Conservation (phyloP, 805 yeast species). For the Naumovozyma baii region DNA sequence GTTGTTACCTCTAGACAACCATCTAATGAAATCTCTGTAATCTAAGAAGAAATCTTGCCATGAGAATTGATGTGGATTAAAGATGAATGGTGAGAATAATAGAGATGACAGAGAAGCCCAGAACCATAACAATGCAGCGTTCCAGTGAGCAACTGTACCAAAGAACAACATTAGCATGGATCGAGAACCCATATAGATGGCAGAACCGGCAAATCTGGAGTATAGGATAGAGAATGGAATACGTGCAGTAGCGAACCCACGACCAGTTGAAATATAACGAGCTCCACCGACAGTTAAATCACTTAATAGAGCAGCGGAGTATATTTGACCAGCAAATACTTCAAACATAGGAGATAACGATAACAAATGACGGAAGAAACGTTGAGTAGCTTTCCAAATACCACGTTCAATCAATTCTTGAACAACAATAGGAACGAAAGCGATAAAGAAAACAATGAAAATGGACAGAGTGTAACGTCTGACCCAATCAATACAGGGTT, state of each 20-base stretch:
- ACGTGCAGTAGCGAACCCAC: constrained; percentile 79
- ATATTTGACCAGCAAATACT: constrained; percentile 73
- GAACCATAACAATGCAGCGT: constrained; percentile 90
- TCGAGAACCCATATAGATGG: constrained; percentile 79
- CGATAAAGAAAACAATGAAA: constrained; percentile 72
- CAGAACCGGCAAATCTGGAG: constrained; percentile 71
- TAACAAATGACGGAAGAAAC: constrained; percentile 58
- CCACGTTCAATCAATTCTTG: constrained; percentile 81
- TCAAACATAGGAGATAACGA: constrained; percentile 76
- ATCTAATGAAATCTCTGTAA: constrained; percentile 85
- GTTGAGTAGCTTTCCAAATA: constrained; percentile 59
- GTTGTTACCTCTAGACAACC: constrained; percentile 86
- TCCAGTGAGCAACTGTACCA: constrained; percentile 78
- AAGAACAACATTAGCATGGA: constrained; percentile 60
- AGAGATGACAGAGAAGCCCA: constrained; percentile 88
- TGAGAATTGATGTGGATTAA: constrained; percentile 96
- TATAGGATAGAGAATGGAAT: constrained; percentile 66
- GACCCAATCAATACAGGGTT: constrained; percentile 72
- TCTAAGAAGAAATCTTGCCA: constrained; percentile 95
- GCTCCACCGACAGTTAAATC: constrained; percentile 81
- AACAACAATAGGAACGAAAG: constrained; percentile 67
- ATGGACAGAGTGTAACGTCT: constrained; percentile 73
- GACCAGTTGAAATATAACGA: constrained; percentile 75
- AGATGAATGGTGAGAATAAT: constrained; percentile 84
- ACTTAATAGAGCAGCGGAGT: constrained; percentile 58